These are phyloP conservation scores for Aspergillus floridensis DNA, from an alignment of 2,329 filamentous ascomycete genomes.

Conservation along the genomic window DNA sequence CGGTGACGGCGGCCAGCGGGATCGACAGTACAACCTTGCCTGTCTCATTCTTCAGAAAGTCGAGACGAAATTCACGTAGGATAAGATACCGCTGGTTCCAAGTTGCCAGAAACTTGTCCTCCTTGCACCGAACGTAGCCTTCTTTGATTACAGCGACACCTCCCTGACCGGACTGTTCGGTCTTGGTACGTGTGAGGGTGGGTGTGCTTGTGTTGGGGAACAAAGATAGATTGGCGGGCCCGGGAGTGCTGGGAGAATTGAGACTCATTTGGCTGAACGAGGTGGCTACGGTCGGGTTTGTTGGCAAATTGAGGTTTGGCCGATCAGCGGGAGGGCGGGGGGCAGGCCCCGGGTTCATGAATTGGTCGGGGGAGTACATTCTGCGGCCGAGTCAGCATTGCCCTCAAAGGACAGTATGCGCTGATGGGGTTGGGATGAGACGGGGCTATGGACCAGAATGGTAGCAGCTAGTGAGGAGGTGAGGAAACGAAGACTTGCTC, in stretches of 20 bases:
- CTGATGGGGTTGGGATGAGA: neutral
- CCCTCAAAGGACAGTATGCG: neutral
- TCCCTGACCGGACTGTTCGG: slow-evolving; percentile 61
- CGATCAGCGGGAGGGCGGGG: slow-evolving; percentile 83
- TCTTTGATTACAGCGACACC: slow-evolving; percentile 73
- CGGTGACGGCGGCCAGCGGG: slow-evolving; percentile 80
- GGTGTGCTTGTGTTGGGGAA: slow-evolving; percentile 71
- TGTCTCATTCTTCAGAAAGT: slow-evolving; percentile 89
- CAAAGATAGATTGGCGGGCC: slow-evolving; percentile 52
- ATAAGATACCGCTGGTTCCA: slow-evolving; percentile 93
- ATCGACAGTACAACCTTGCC: slow-evolving; percentile 86
- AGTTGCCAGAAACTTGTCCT: slow-evolving; percentile 73
- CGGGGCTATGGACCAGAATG: neutral
- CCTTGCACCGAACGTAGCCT: slow-evolving; percentile 62
- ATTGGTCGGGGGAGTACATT: slow-evolving; percentile 64
- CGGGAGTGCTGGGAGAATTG: slow-evolving; percentile 60
- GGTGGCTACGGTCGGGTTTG: slow-evolving; percentile 67
- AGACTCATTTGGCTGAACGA: slow-evolving; percentile 67
- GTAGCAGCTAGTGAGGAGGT: neutral
- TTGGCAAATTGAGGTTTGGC: slow-evolving; percentile 73
- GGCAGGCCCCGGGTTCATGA: slow-evolving; percentile 96
- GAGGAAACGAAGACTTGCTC: slow-evolving; percentile 14
- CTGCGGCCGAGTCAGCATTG: slow-evolving; percentile 15
- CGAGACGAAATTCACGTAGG: slow-evolving; percentile 85
- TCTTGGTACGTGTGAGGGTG: slow-evolving; percentile 61